phyloP scores from a whole-genome alignment of 1,284 basidiomycete species.

The Papiliotrema fonsecae region DNA sequence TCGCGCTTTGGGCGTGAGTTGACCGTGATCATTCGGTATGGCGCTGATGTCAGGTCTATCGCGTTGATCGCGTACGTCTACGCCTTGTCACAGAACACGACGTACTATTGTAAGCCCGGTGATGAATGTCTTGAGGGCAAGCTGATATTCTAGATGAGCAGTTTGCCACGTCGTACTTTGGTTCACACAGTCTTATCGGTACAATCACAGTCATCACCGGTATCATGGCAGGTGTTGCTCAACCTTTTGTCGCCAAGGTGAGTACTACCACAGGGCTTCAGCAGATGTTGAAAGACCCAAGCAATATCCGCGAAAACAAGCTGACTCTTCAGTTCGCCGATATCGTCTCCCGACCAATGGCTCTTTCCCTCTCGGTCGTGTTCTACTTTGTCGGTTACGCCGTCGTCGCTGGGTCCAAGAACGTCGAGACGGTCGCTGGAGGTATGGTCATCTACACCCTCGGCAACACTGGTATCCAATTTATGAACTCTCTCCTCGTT shows the following conservation, averaged over 20 bases:
- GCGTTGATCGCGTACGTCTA: slow-evolving; percentile 7
- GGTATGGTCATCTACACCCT: slow-evolving; percentile 40
- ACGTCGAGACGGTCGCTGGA: slow-evolving; percentile 30
- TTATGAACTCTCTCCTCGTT: slow-evolving; percentile 26
- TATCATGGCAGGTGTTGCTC: slow-evolving; percentile 38
- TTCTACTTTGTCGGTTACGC: slow-evolving; percentile 41
- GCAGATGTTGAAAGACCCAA: no score
- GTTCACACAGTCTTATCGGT: slow-evolving; percentile 2
- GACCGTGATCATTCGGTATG: no score
- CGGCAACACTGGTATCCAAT: slow-evolving; percentile 34
- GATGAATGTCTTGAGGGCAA: not conserved
- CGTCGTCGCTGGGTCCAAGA: slow-evolving; percentile 30
- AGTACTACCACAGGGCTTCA: not conserved
- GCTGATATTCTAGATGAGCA: slow-evolving; percentile 1
- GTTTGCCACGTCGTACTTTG: slow-evolving; percentile 4
- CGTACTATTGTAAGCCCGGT: not conserved
- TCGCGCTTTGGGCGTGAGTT: slow-evolving; percentile 1
- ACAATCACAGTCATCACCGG: slow-evolving; percentile 12
- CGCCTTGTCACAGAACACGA: slow-evolving; percentile 3
- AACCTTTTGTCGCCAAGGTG: slow-evolving; percentile 42
- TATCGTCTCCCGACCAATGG: slow-evolving; percentile 27
- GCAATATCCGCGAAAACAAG: not conserved
- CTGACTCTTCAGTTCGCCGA: slow-evolving; percentile 18
- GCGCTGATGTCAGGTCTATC: slow-evolving; percentile 1
- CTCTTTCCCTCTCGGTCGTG: slow-evolving; percentile 20